Conservation (phyloP, 148 eudicot species). For the Pouteria glomerata region DNA sequence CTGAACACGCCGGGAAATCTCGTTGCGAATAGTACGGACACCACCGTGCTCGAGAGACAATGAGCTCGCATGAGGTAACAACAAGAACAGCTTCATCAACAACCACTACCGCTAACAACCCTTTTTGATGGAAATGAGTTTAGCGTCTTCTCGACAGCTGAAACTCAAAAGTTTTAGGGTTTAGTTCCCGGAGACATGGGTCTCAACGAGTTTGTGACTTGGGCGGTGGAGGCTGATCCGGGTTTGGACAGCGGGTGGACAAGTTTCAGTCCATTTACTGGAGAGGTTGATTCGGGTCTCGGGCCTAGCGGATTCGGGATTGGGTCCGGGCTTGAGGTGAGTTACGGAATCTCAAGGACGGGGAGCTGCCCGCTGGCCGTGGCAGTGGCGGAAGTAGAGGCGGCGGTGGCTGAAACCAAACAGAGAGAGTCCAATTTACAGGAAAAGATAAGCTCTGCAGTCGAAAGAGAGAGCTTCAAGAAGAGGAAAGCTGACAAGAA, state of each 20-base stretch:
- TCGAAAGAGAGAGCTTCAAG: constrained; percentile 55
- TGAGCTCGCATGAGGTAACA: constrained; percentile 50
- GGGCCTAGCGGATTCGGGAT: constrained; percentile 19
- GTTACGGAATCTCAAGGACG: constrained; percentile 44
- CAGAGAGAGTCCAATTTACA: constrained; percentile 21
- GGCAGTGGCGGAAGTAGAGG: constrained; percentile 27
- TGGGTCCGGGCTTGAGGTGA: constrained; percentile 28
- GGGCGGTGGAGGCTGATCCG: constrained; percentile 57
- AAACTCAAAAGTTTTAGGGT: constrained; percentile 13
- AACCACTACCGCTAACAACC: constrained; percentile 27
- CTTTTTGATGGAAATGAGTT: constrained; percentile 29
- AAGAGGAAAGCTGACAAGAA: constrained; percentile 71
- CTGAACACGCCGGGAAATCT: constrained; percentile 22
- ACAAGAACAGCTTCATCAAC: constrained; percentile 43
- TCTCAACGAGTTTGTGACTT: constrained; percentile 24
- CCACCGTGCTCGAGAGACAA: constrained; percentile 69
- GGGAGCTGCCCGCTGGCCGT: constrained; percentile 42
- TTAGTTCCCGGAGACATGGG: constrained; percentile 11
- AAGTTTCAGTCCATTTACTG: constrained; percentile 29
- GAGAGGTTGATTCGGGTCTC: constrained; percentile 5
- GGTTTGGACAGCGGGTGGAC: constrained; percentile 52
- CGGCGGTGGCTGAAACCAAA: constrained; percentile 13
- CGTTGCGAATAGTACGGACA: constrained; percentile 31
- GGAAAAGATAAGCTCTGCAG: constrained; percentile 30
- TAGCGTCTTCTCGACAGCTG: constrained; percentile 6